Percentiles rank a stretch among this genome's conserved stretches.
These are phyloP conservation scores for Starmerella potacharoeniae DNA, from an alignment of 805 yeast genomes.

Conservation along the genomic window DNA sequence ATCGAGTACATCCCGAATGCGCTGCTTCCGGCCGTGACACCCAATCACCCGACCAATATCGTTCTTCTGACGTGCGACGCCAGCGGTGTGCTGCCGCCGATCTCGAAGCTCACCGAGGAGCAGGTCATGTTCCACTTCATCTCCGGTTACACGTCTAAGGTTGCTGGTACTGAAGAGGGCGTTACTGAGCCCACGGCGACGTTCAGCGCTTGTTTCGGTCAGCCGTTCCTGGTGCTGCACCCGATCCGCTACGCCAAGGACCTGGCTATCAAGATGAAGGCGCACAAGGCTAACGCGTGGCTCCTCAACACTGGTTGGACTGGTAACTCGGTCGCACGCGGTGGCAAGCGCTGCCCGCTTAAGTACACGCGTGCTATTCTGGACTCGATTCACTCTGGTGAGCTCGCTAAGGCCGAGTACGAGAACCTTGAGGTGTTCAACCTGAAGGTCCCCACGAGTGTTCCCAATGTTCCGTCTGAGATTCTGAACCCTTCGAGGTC, in stretches of 20 bases:
- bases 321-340: slow-evolving; percentile 81
- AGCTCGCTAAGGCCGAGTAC: slow-evolving; percentile 63
- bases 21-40: slow-evolving; percentile 85
- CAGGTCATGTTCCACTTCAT: slow-evolving; percentile 99
- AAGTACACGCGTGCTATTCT: slow-evolving; percentile 94
- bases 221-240: slow-evolving; percentile 94
- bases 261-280: slow-evolving; percentile 80
- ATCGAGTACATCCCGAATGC: slow-evolving; percentile 95
- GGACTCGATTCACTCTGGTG: slow-evolving; percentile 89
- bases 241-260: slow-evolving; percentile 97
- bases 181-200: slow-evolving; percentile 97
- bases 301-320: slow-evolving; percentile 98
- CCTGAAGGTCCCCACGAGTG: slow-evolving; percentile 71
- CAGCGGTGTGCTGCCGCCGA: slow-evolving; percentile 95
- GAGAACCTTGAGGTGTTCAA: slow-evolving; percentile 81
- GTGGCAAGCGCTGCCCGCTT: slow-evolving; percentile 95
- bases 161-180: slow-evolving; percentile 99
- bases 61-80: slow-evolving; percentile 94
- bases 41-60: slow-evolving; percentile 83
- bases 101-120: slow-evolving; percentile 80
- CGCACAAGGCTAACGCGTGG: slow-evolving; percentile 90
- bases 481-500: slow-evolving; percentile 75
- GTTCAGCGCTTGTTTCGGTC: slow-evolving; percentile 97
- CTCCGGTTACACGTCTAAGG: slow-evolving; percentile 96
- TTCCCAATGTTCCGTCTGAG: slow-evolving; percentile 72